Conservation (phyloP, 805 yeast genomes). For the Jamesozyma rosinii region DNA sequence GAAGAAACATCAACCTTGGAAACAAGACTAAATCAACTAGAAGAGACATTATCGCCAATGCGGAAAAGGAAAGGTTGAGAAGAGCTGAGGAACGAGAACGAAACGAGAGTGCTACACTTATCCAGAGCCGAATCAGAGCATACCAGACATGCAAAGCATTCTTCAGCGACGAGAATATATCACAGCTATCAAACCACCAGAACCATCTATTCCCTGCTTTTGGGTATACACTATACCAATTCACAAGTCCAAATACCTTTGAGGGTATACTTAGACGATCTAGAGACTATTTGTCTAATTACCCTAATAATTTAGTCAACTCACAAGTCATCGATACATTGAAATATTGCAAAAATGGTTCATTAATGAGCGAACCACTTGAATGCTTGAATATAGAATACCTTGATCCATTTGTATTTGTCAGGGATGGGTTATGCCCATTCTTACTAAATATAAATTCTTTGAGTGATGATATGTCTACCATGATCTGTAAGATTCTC, state of each 20-base stretch:
- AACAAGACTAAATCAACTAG: slow-evolving; percentile 34
- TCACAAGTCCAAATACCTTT: slow-evolving; percentile 8
- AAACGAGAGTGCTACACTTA: slow-evolving; percentile 38
- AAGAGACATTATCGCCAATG: slow-evolving; percentile 46
- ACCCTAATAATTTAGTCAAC: slow-evolving; percentile 9
- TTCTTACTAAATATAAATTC: not conserved
- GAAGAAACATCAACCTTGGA: slow-evolving; percentile 53
- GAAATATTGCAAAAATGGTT: slow-evolving; percentile 7
- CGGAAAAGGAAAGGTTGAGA: slow-evolving; percentile 54
- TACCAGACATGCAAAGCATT: slow-evolving; percentile 28
- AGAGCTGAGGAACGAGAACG: slow-evolving; percentile 49
- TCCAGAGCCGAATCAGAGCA: slow-evolving; percentile 45
- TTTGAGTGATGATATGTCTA: not conserved
- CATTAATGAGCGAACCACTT: slow-evolving; percentile 5
- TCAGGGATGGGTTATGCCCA: not conserved
- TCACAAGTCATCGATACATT: slow-evolving; percentile 7
- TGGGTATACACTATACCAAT: slow-evolving; percentile 21
- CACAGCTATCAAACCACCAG: not conserved
- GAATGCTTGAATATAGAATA: slow-evolving; percentile 6
- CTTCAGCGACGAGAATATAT: slow-evolving; percentile 16
- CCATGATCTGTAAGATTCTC: not conserved
- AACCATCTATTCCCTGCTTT: slow-evolving; percentile 25
- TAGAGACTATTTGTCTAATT: slow-evolving; percentile 7
- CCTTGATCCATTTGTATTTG: slow-evolving; percentile 3
- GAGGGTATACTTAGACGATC: slow-evolving; percentile 6